Evolutionary conservation across 495 filamentous ascomycete genomes (phyloP).

Genomic region (Aspergillus campestris): DNA sequence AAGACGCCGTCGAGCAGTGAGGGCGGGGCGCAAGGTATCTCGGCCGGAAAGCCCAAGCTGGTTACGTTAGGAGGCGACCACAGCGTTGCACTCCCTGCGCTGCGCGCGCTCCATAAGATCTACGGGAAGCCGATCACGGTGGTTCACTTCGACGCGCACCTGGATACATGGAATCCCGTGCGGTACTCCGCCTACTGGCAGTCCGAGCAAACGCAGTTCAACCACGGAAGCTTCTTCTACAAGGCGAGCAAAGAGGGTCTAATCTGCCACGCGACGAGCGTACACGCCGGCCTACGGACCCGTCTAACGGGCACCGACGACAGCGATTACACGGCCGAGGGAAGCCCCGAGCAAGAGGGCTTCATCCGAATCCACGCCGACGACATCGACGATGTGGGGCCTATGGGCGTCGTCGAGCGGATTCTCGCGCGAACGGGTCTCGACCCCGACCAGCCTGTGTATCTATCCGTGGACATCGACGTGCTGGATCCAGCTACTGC

Average conservation of each 20-base stretch:
- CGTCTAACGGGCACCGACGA: constrained; percentile 57
- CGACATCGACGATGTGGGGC: constrained; percentile 62
- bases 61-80: constrained; percentile 81
- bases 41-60: constrained; percentile 49
- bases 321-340: constrained; percentile 50
- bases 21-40: too few relatives aligned
- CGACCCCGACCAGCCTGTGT: constrained; percentile 57
- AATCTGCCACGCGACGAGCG: constrained; percentile 56
- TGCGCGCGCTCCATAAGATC: constrained; percentile 62
- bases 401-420: constrained; percentile 44
- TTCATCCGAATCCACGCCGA: constrained; percentile 59
- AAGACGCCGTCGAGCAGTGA: too few relatives aligned
- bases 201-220: constrained; percentile 62
- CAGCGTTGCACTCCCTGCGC: constrained; percentile 65
- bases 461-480: constrained; percentile 69
- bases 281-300: constrained; percentile 72
- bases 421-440: constrained; percentile 55
- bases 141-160: constrained; percentile 75
- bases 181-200: constrained; percentile 71
- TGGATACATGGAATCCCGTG: constrained; percentile 78
- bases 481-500: constrained; percentile 64
- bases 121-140: constrained; percentile 66
- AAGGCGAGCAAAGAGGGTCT: constrained; percentile 67
- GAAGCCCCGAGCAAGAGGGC: constrained; percentile 45
- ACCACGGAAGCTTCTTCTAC: constrained; percentile 82